These are phyloP conservation scores for Elsinoe batatas DNA, from an alignment of 2,329 filamentous ascomycete species.

Conservation along the genomic window DNA sequence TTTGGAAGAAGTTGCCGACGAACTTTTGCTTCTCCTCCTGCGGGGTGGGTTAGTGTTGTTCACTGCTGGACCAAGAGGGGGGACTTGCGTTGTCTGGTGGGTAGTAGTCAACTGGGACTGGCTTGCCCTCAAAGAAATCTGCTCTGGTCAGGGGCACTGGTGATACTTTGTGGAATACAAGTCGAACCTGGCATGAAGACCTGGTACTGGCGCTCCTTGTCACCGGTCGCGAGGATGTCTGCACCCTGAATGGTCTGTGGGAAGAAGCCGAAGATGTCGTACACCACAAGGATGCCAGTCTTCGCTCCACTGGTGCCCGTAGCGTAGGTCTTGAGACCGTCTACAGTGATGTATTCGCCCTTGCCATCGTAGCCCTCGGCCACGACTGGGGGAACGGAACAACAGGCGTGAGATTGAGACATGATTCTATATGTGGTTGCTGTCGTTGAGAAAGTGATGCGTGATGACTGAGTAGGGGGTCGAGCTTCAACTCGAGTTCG, in stretches of 20 bases:
- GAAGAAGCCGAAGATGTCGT: slow-evolving; percentile 53
- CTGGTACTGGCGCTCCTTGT: slow-evolving; percentile 64
- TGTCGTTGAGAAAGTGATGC: background rate
- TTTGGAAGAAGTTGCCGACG: slow-evolving; percentile 50
- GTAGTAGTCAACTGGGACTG: slow-evolving; percentile 53
- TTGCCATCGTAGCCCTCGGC: slow-evolving; percentile 45
- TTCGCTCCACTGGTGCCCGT: slow-evolving; percentile 48
- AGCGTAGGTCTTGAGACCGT: slow-evolving; percentile 53
- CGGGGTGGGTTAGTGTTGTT: background rate
- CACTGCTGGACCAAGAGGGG: background rate
- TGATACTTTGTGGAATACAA: background rate
- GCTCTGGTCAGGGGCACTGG: background rate
- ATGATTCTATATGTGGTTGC: slow-evolving; percentile 8
- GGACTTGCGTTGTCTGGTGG: slow-evolving; percentile 39
- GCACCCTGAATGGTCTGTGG: slow-evolving; percentile 53
- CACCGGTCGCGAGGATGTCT: slow-evolving; percentile 49
- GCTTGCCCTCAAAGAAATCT: slow-evolving; percentile 77
- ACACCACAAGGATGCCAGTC: slow-evolving; percentile 49
- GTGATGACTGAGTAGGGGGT: background rate
- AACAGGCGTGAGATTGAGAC: slow-evolving; percentile 32
- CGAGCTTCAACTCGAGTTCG: background rate
- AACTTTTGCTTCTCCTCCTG: slow-evolving; percentile 48
- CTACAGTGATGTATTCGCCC: slow-evolving; percentile 48
- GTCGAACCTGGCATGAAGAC: slow-evolving; percentile 62
- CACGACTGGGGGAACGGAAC: slow-evolving; percentile 41